Conservation (phyloP, 305 asterid species). For the Euphrasia arctica region DNA sequence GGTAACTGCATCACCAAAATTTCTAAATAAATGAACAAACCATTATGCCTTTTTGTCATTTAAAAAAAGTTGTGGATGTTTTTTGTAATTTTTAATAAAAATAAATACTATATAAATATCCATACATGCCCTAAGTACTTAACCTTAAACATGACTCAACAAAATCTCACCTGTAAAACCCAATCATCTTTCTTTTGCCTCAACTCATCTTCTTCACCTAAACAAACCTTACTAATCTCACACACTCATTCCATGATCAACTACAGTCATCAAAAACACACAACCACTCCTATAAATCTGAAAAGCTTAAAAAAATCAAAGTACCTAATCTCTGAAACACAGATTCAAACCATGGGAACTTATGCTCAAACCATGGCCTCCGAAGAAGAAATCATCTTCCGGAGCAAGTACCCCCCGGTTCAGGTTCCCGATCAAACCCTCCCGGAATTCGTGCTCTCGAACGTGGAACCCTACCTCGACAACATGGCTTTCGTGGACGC, state of each 20-base stretch:
- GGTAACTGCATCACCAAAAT: background rate
- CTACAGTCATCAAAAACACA: background rate
- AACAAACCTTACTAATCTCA: slow-evolving; percentile 24
- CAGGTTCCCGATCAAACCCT: slow-evolving; percentile 69
- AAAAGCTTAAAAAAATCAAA: background rate
- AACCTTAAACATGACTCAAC: slow-evolving; percentile 34
- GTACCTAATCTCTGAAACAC: slow-evolving; percentile 4
- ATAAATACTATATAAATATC: too few relatives aligned
- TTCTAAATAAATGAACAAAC: too few relatives aligned
- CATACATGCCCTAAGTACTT: background rate
- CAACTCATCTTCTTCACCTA: slow-evolving; percentile 23
- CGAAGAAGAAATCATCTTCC: slow-evolving; percentile 59
- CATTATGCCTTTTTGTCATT: too few relatives aligned
- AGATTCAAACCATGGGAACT: slow-evolving; percentile 41
- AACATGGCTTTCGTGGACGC: slow-evolving; percentile 82
- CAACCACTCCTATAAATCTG: slow-evolving; percentile 22
- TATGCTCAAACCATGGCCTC: slow-evolving; percentile 28
- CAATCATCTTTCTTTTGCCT: slow-evolving; percentile 11
- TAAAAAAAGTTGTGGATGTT: too few relatives aligned
- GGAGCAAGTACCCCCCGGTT: slow-evolving; percentile 64
- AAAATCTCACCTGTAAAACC: slow-evolving; percentile 33
- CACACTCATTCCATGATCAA: slow-evolving; percentile 24
- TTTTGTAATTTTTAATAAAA: too few relatives aligned
- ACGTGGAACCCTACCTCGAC: slow-evolving; percentile 45
- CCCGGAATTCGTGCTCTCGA: slow-evolving; percentile 74